These are phyloP conservation scores for Naganishia liquefaciens DNA, from an alignment of 1,284 basidiomycete species.

Conservation along the genomic window DNA sequence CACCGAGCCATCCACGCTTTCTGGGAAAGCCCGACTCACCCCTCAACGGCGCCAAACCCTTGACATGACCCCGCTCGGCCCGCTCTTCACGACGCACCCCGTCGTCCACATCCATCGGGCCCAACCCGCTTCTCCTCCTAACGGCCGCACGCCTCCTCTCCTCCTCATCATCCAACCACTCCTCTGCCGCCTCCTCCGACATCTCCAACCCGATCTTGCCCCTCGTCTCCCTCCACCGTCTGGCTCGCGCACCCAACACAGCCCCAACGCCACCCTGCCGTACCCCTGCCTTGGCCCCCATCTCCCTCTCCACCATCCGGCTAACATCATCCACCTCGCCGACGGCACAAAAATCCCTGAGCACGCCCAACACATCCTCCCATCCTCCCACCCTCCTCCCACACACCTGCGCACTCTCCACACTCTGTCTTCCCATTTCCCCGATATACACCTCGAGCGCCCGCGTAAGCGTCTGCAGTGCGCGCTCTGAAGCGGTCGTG, in stretches of 20 bases:
- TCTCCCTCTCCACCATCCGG: constrained; percentile 16
- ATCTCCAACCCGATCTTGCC: constrained; percentile 17
- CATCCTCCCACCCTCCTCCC: constrained; percentile 11
- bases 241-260: background rate
- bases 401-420: constrained; percentile 19
- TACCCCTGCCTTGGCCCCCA: background rate
- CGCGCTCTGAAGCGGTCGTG: constrained; percentile 10
- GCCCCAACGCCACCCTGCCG: background rate
- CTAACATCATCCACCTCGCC: constrained; percentile 16
- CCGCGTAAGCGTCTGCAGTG: constrained; percentile 17
- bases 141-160: constrained; percentile 40
- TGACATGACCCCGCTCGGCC: constrained; percentile 25
- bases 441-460: constrained; percentile 17
- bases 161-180: constrained; percentile 17
- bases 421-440: background rate
- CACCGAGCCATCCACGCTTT: no score
- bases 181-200: constrained; percentile 14
- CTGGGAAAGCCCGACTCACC: constrained; percentile 13
- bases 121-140: constrained; percentile 37
- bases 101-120: constrained; percentile 41
- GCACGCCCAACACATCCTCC: constrained; percentile 24
- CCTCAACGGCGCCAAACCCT: constrained; percentile 18
- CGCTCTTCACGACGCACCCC: constrained; percentile 5
- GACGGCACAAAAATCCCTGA: constrained; percentile 12
- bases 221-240: constrained; percentile 9